Base-by-base conservation (phyloP, 1,284 basidiomycete species). In the Somion occarium region DNA sequence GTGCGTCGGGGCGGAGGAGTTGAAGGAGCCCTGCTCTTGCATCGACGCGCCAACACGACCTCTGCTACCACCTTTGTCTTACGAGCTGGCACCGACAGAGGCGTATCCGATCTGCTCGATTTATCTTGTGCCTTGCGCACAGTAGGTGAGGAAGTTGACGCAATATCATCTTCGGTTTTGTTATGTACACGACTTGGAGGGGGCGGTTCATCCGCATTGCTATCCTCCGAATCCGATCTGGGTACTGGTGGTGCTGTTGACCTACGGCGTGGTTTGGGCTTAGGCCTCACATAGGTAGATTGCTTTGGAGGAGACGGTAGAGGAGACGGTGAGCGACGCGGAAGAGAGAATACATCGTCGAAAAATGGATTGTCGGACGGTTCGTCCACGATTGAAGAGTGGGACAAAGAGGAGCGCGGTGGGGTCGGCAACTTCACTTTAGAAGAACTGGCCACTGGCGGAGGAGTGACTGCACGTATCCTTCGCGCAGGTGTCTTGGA, bases 381-480 rank as follows among this genome's bases (percentile, higher is more conserved):
- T 12, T 38, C 59, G 54, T 25, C 19, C 56, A 49, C 26, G 57
- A 52, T 44, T 56, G 45, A 23, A 53, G 57, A 23, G 53, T 47
- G 9, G 60, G 61, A 25, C 55, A 58, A n/a, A 59, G 63, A 7
- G 15, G 49, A 51, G 13, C 24, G n/a, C 15, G 49, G 75, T 34
- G 75, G 75, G 3, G 75, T 77, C 45, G 69, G 63, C 3, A 76
- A 61, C 52, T 69, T 69, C 19, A 53, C 43, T 24, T 60, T 60
- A 23, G 34, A 41, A 24, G 55, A 58, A 27, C 48, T 46, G 5
- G 15, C 19, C 5, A 13, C 39, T 19, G 53, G 48, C 26, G 50
- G 47, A 7, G 53, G 39, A 4, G 13, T 43, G 15, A 30, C 42
- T 22, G 44, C 38, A 12, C 37, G 37, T 26, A 46, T 51, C 26